Percentiles rank a stretch among this genome's conserved stretches.
Conservation (phyloP, 768 basidiomycete species). For the Suillus fuscotomentosus region DNA sequence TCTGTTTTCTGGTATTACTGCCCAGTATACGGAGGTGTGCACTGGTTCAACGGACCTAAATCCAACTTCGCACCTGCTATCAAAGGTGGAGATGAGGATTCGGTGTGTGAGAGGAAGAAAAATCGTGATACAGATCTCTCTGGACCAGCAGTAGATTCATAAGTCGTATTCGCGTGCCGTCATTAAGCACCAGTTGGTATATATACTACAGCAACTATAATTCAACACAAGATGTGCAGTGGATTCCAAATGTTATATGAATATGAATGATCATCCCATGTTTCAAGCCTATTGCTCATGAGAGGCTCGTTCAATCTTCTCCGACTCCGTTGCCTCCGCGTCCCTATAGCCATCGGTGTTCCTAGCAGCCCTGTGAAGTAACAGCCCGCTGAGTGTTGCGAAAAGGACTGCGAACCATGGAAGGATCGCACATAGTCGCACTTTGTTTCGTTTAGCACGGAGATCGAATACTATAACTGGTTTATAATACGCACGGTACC, state of each 20-base stretch:
- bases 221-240: not conserved
- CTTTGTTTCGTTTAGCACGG: constrained; percentile 27
- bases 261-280: not conserved
- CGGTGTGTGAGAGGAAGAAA: not conserved
- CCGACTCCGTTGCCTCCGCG: not conserved
- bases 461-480: not conserved
- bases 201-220: not conserved
- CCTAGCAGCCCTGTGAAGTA: constrained; percentile 30
- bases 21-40: constrained; percentile 23
- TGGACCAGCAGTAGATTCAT: not conserved
- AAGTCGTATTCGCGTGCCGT: not conserved
- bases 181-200: not conserved
- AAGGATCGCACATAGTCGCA: constrained; percentile 44
- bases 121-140: not conserved
- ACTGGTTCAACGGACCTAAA: constrained; percentile 30
- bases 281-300: not conserved
- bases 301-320: not conserved
- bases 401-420: constrained; percentile 52
- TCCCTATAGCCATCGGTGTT: constrained; percentile 1
- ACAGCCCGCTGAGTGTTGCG: constrained; percentile 31
- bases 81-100: not conserved
- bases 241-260: not conserved
- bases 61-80: constrained; percentile 6
- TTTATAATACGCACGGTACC: constrained; percentile 39
- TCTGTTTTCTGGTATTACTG: constrained; percentile 8